Evolutionary conservation across 1,284 basidiomycete genomes (phyloP), one percentile per base, ranked within the genome.

Genomic region (Megacollybia platyphylla): DNA sequence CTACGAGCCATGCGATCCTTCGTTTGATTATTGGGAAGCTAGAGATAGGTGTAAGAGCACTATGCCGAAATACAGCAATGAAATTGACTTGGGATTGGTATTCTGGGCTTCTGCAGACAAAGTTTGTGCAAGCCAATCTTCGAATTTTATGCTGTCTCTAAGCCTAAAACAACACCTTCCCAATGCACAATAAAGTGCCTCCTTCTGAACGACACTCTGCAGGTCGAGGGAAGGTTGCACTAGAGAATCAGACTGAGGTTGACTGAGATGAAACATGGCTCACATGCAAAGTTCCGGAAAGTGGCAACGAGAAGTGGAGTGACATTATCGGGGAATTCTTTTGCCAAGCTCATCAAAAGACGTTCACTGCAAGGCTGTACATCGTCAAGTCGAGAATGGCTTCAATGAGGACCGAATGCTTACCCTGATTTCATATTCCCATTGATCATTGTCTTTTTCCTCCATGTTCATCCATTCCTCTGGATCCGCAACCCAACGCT

Each of bases 381-480:
- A 44, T 43, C 49, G 48, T 43, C 26, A 46, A 30, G 31, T 8
- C 42, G 40, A 41, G 36, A 17, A 37, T 24, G 18, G 11, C 20
- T 10, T 5, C 3, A 8, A 17, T 17, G 15, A 17, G 31, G 31
- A 3, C 20, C 30, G 11, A 11, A 43, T 39, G 60, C 80, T 42
- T 52, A 91, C 89, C 44, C 90, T 70, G 46, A 92, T 76, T 53
- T 90, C 86, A 53, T 75, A 93, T 46, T 88, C 80, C 90, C 90
- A 94, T 46, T 81, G 74, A 26, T 89, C 87, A 46, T 81, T 84
- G 50, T 89, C 90, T 49, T 81, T 84, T 47, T 87, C 84, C 60
- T 92, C 87, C 2, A 74, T 57, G 46, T 88, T 83, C 4, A 90
- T 73, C 87, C 89, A 94, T 54, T 91, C 87, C 61, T 94, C 90